These are phyloP conservation scores for Papilionanthe hybrid DNA, from an alignment of 116 monocot species.

Conservation along the genomic window DNA sequence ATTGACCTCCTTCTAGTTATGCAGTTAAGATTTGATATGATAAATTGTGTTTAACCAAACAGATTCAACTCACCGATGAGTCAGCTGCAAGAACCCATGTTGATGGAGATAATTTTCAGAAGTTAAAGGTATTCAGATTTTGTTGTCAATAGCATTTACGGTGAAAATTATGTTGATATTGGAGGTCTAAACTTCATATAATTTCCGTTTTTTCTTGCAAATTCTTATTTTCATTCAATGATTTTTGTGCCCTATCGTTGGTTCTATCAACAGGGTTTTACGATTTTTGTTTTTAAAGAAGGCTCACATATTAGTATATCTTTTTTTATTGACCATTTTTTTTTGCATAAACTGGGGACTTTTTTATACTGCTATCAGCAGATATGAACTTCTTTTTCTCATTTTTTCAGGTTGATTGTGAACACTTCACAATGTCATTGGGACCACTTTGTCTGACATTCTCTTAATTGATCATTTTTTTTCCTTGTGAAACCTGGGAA, in stretches of 20 bases:
- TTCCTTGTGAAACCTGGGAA: neutral
- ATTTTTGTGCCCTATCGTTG: neutral
- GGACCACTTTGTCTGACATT: conserved; percentile 6
- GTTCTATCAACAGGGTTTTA: neutral
- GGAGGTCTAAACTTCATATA: neutral
- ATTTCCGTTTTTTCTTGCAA: neutral
- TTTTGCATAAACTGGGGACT: neutral
- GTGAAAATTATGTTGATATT: neutral
- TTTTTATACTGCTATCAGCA: neutral
- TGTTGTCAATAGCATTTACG: neutral
- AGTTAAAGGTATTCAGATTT: conserved; percentile 19
- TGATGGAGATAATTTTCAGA: conserved; percentile 19
- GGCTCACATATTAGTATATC: neutral
- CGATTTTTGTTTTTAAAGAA: neutral
- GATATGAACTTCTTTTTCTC: neutral
- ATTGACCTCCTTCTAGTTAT: neutral
- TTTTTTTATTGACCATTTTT: neutral
- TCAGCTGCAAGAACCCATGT: conserved; percentile 9
- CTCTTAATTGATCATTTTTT: neutral
- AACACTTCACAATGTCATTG: conserved; percentile 18
- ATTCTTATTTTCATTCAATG: neutral
- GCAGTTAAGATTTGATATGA: neutral
- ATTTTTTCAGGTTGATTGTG: conserved; percentile 39
- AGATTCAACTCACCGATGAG: conserved; percentile 27
- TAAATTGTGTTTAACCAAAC: neutral